Evolutionary conservation across 495 filamentous ascomycete genomes (phyloP).

Genomic region (Penicillium malachiteum): DNA sequence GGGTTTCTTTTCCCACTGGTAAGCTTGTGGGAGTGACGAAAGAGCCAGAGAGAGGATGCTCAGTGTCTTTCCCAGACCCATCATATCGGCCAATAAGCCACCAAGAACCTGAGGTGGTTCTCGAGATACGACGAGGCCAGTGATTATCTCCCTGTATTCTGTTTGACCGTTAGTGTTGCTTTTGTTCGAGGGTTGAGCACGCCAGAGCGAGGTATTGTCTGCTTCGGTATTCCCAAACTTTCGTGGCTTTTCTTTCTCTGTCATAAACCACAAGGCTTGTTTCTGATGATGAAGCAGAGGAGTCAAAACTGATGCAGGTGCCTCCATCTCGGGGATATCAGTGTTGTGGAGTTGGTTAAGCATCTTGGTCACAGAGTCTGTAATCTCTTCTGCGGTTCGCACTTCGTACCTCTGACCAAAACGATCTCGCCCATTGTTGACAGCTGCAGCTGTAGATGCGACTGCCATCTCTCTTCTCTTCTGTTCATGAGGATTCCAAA

Average conservation of each 20-base stretch:
- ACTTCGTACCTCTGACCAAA: constrained; percentile 43
- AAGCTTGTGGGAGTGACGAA: constrained; percentile 57
- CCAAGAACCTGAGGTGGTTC: constrained; percentile 72
- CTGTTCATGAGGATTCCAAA: constrained; percentile 68
- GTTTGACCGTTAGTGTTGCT: constrained; percentile 47
- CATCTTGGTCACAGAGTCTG: constrained; percentile 77
- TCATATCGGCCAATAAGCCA: constrained; percentile 96
- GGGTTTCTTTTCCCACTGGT: constrained; percentile 46
- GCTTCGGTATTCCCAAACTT: constrained; percentile 54
- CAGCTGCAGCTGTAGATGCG: constrained; percentile 19
- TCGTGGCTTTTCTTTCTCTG: constrained; percentile 67
- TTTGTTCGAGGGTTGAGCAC: constrained; percentile 38
- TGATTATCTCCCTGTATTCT: constrained; percentile 80
- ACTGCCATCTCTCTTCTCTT: constrained; percentile 34
- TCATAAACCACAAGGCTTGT: constrained; percentile 89
- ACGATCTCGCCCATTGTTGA: constrained; percentile 21
- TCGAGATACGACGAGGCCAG: constrained; percentile 58
- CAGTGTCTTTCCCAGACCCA: constrained; percentile 94
- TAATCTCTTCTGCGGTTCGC: constrained; percentile 79
- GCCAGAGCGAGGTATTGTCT: constrained; percentile 73
- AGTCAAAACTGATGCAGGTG: constrained; percentile 60
- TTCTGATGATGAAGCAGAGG: constrained; percentile 83
- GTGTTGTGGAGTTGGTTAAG: constrained; percentile 76
- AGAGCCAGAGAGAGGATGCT: constrained; percentile 78
- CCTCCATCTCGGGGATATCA: constrained; percentile 77